Conservation (phyloP, 257 asterid genomes). For the Jasminum sambac region DNA sequence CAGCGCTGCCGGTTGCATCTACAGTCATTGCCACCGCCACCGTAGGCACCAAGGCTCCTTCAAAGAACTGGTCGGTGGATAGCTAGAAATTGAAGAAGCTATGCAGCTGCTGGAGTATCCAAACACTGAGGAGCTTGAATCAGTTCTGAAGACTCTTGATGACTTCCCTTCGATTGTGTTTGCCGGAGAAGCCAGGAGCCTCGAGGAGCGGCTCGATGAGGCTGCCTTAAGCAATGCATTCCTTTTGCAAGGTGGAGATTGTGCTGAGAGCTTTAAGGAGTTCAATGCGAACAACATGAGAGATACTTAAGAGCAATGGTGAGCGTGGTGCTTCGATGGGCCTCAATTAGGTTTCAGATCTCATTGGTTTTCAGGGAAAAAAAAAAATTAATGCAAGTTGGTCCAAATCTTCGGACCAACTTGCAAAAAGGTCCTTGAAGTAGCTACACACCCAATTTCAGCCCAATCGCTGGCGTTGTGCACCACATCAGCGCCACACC, state of each 20-base stretch:
- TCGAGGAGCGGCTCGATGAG: conserved; percentile 16
- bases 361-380: too few relatives aligned
- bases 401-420: too few relatives aligned
- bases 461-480: too few relatives aligned
- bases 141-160: conserved; percentile 11
- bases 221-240: conserved; percentile 17
- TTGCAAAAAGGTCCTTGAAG: too few relatives aligned
- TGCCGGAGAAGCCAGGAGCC: conserved; percentile 20
- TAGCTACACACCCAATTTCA: too few relatives aligned
- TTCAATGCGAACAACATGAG: neutral
- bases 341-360: too few relatives aligned
- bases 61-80: conserved; percentile 37
- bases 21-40: conserved; percentile 24
- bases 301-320: too few relatives aligned
- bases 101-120: conserved; percentile 50
- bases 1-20: neutral
- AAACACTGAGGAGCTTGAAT: conserved; percentile 24
- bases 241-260: conserved; percentile 17
- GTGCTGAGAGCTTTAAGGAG: conserved; percentile 10
- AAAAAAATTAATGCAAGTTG: too few relatives aligned
- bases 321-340: too few relatives aligned
- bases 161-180: conserved; percentile 17
- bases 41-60: conserved; percentile 15
- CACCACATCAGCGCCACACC: too few relatives aligned
- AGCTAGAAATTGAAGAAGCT: conserved; percentile 53